Conservation (phyloP, 805 yeast genomes). For the Starmera pachycereana region DNA sequence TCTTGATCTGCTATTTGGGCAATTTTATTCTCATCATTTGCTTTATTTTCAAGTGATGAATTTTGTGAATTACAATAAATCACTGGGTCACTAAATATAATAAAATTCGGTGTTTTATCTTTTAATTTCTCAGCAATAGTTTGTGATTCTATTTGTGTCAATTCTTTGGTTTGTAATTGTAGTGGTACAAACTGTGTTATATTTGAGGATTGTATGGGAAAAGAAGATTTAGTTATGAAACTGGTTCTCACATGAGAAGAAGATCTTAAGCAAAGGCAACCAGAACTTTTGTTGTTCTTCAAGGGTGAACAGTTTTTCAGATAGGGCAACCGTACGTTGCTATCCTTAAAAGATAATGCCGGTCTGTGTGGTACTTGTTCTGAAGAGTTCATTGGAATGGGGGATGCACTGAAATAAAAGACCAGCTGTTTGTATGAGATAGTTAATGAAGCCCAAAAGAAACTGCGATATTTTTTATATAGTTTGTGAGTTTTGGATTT, state of each 20-base stretch:
- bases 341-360: conserved; percentile 16
- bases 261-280: conserved; percentile 1
- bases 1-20: conserved; percentile 7
- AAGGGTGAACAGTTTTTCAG: conserved; percentile 3
- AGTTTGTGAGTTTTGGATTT: too few species aligned
- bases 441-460: background rate
- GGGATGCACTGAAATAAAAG: background rate
- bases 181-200: background rate
- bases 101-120: conserved; percentile 5
- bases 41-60: conserved; percentile 4
- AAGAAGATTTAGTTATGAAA: background rate
- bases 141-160: background rate
- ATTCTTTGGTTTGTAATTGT: too few species aligned
- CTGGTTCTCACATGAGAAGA: conserved; percentile 3
- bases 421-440: background rate
- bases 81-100: conserved; percentile 15
- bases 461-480: too few species aligned
- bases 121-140: background rate
- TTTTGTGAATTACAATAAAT: conserved; percentile 11
- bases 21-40: conserved; percentile 11
- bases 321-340: conserved; percentile 12
- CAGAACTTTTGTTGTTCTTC: background rate
- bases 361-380: conserved; percentile 14
- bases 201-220: conserved; percentile 1
- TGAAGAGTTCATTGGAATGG: conserved; percentile 3